Conservation (phyloP, 139 green algal species). For the Closterium sp. region DNA sequence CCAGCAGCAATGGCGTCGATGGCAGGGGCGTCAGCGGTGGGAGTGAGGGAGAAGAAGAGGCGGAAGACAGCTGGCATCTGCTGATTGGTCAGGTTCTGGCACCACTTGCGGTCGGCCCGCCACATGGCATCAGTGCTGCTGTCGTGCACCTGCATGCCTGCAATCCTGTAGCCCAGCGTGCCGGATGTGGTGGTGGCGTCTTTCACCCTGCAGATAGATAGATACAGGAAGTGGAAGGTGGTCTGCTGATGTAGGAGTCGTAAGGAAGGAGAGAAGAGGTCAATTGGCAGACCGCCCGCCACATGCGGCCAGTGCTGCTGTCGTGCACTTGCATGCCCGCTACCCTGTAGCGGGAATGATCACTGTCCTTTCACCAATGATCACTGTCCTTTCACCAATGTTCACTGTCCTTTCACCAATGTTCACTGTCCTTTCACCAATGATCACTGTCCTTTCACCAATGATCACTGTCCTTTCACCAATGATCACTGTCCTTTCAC, state of each 20-base stretch:
- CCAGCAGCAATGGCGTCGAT: background rate
- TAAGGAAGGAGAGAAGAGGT: background rate
- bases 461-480: too few species aligned
- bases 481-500: too few species aligned
- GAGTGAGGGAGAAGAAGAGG: conserved; percentile 11
- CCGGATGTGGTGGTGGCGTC: conserved; percentile 24
- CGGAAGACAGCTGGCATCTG: conserved; percentile 1
- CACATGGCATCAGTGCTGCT: conserved; percentile 9
- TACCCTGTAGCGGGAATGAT: conserved; percentile 28
- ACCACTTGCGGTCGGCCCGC: conserved; percentile 24
- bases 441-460: too few species aligned
- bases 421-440: too few species aligned
- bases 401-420: too few species aligned
- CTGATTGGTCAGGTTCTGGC: conserved; percentile 13
- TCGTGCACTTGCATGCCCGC: conserved; percentile 33
- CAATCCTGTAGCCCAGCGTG: conserved; percentile 21
- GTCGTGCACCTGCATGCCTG: conserved; percentile 34
- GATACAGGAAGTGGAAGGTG: background rate
- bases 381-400: too few species aligned
- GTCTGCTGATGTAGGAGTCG: too few species aligned
- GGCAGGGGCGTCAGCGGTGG: background rate
- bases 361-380: too few species aligned
- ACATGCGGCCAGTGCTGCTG: background rate
- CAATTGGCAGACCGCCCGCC: conserved; percentile 2
- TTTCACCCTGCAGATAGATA: conserved; percentile 35